Base-by-base conservation (phyloP, 2,329 filamentous ascomycete species). In the Endothia cerciana region DNA sequence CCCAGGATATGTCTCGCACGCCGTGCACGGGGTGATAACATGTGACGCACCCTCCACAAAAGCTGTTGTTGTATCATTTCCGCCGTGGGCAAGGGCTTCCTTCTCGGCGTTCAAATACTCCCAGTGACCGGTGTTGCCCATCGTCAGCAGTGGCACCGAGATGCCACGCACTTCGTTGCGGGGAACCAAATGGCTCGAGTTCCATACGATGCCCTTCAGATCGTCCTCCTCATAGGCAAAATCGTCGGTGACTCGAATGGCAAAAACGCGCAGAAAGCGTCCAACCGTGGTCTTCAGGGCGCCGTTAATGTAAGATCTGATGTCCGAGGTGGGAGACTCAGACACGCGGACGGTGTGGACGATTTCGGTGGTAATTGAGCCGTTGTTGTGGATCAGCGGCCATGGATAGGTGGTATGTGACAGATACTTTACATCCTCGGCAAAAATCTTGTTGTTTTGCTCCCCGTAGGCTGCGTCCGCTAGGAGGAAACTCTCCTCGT, bases 101-200 rank as follows among this genome's bases (percentile, higher is more conserved):
- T 71, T 71, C 65, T 72, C 70, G 3, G 66, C 66, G 40, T 70
- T 71, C 38, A 72, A 56, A 25, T 70, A 70, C 59, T 71, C 70
- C 43, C 62, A 72, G 56, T 71, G 70, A 3, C 70, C 70, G 0
- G 70, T 72, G 33, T 64, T 64, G 8, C 53, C 62, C 62, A 64
- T 64, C 19, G 62, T 64, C 28, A 64, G 43, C 7, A 64, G 53
- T 0, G 70, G 70, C n/a, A 70, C 67, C 2, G 17, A 65, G 58
- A 72, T 63, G 22, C 69, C 69, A 10, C 36, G 47, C 2, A 69
- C 69, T 2, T 68, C 61, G 11, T 49, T 53, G 19, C 69, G 25
- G 2, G 69, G 70, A 3, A 65, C 65, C 56, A 67, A 65, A 33
- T 71, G 70, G 22, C 56, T 69, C 3, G 70, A 72, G 38, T 68